phyloP scores from a whole-genome alignment of 768 basidiomycete species.

The Hypsizygus marmoreus region DNA sequence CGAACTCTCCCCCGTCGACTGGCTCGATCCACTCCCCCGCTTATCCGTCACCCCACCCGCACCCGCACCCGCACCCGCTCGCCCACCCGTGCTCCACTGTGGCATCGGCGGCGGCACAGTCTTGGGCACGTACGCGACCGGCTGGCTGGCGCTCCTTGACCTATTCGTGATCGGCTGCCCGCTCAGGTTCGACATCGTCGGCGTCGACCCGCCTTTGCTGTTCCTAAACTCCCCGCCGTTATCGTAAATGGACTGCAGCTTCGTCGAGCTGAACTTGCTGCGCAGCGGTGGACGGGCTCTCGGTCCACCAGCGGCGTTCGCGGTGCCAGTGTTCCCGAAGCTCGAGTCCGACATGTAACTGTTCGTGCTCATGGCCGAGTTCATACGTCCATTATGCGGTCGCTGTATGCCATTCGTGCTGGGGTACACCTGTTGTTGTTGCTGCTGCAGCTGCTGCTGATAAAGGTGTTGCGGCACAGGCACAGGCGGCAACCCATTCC shows the following conservation, averaged over 20 bases:
- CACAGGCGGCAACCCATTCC: slow-evolving; percentile 47
- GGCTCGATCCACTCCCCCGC: slow-evolving; percentile 83
- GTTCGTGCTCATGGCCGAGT: slow-evolving; percentile 42
- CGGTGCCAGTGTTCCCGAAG: slow-evolving; percentile 30
- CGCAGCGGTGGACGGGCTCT: slow-evolving; percentile 51
- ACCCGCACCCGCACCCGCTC: slow-evolving; percentile 46
- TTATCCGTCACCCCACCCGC: slow-evolving; percentile 51
- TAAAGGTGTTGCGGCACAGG: slow-evolving; percentile 28
- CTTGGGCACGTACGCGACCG: slow-evolving; percentile 65
- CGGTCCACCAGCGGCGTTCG: slow-evolving; percentile 23
- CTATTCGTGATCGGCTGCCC: slow-evolving; percentile 45
- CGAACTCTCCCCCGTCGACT: slow-evolving; percentile 79
- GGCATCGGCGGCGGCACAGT: slow-evolving; percentile 58
- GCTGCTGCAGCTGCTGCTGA: slow-evolving; percentile 19
- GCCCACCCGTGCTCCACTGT: slow-evolving; percentile 35
- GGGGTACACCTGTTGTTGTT: slow-evolving; percentile 8
- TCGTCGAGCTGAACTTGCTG: slow-evolving; percentile 72
- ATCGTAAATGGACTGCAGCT: slow-evolving; percentile 56
- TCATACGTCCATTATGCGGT: slow-evolving; percentile 48
- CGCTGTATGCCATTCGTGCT: slow-evolving; percentile 32
- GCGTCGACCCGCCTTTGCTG: slow-evolving; percentile 32
- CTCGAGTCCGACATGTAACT: slow-evolving; percentile 50
- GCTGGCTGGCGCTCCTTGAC: slow-evolving; percentile 80
- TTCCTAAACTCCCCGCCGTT: slow-evolving; percentile 37
- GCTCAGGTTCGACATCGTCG: slow-evolving; percentile 25